Evolutionary conservation across 2,329 filamentous ascomycete species (phyloP), one percentile per base, ranked within the genome.

Genomic region (Diplodia mutila): DNA sequence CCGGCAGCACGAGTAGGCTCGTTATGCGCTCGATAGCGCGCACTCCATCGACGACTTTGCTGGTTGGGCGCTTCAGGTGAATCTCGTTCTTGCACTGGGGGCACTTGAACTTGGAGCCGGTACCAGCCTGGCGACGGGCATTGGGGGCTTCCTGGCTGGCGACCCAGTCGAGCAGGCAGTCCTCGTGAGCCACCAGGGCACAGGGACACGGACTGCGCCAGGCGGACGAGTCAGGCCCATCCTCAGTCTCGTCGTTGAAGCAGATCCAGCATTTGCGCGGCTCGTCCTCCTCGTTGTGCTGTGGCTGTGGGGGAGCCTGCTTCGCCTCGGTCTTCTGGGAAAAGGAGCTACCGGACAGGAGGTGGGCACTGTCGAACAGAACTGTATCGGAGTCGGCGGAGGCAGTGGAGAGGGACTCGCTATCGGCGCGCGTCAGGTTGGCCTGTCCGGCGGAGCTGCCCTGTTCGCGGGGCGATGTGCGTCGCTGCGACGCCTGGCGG

Each of bases 181-280:
- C 87, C 77, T 98, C 93, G 77, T 99, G 95, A 1, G 94, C 95
- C 67, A 92, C 91, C 48, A 99, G 85, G 14, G 92, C 93, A 80
- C 95, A 99, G 0, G 90, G 91, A 77, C 95, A 99, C 1, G 95
- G 94, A 66, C 91, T 91, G 53, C 92, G 89, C 94, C 95, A 99
- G 72, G 85, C 84, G 1, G 84, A 84, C 29, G 85, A 85, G 14
- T 84, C 83, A 9, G 85, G 85, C n/a, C 82, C 81, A 67, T 90
- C 88, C 73, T 90, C 89, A 7, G 84, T 88, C 71, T 88, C 85
- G 69, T 90, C 88, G 59, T 84, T 85, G 76, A 90, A 89, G 77
- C 89, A 91, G 70, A 91, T 90, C 89, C 89, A 91, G 75, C 89
- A 91, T 76, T 85, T 88, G 68, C 83, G 82, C 14, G 79, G 73